Evolutionary conservation across 306 rosid genomes (phyloP).

Genomic region (Bauhinia variegata): DNA sequence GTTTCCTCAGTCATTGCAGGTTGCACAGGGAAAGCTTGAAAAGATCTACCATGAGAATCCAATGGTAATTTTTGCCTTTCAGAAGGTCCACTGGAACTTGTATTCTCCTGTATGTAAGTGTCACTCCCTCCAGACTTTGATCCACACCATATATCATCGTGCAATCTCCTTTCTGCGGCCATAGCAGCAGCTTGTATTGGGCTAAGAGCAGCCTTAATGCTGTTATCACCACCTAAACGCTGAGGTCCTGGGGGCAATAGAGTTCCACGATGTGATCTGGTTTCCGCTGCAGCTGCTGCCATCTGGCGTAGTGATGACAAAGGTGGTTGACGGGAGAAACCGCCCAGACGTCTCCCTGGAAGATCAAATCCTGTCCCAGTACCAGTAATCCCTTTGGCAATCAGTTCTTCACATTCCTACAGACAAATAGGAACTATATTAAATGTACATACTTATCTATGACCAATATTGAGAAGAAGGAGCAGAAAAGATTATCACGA

Average conservation of each 20-base stretch:
- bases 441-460: conserved; percentile 2
- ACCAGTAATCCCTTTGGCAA: conserved; percentile 55
- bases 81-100: conserved; percentile 38
- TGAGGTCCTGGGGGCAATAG: conserved; percentile 59
- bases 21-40: conserved; percentile 23
- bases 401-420: conserved; percentile 64
- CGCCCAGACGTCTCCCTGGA: conserved; percentile 60
- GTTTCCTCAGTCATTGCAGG: conserved; percentile 28
- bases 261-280: conserved; percentile 49
- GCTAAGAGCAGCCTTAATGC: conserved; percentile 54
- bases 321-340: conserved; percentile 49
- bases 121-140: conserved; percentile 42
- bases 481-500: background rate
- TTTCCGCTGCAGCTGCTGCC: conserved; percentile 62
- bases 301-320: conserved; percentile 45
- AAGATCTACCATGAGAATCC: conserved; percentile 17
- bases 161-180: conserved; percentile 71
- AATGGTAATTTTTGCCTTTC: conserved; percentile 23
- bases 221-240: conserved; percentile 56
- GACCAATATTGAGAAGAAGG: conserved; percentile 14
- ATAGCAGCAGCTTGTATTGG: conserved; percentile 72
- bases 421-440: conserved; percentile 25
- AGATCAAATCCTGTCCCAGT: conserved; percentile 58
- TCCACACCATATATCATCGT: conserved; percentile 71
- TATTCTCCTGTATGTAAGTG: conserved; percentile 29